These are phyloP conservation scores for Neophaeococcomyces aloes DNA, from an alignment of 2,329 filamentous ascomycete species.

Conservation along the genomic window DNA sequence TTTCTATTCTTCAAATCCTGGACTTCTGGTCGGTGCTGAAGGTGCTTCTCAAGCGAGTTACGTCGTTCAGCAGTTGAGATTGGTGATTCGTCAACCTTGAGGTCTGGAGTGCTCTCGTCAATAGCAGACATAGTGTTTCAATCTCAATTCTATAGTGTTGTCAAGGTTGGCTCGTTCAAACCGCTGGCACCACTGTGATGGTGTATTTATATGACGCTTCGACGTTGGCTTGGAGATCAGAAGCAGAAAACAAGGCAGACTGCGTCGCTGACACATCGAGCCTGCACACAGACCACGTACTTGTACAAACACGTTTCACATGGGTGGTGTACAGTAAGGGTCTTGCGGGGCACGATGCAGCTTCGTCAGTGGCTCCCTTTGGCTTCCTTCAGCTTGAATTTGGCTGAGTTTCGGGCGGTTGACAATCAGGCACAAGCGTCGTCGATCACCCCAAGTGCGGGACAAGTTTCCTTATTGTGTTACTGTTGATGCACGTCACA, in stretches of 20 bases:
- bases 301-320: not conserved
- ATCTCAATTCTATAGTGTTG: not conserved
- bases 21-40: constrained; percentile 56
- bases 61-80: constrained; percentile 47
- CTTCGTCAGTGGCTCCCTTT: not conserved
- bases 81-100: constrained; percentile 45
- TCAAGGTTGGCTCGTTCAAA: not conserved
- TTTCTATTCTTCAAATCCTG: constrained; percentile 59
- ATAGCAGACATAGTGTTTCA: constrained; percentile 14
- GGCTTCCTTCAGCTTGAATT: not conserved
- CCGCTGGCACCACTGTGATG: not conserved
- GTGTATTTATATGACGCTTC: not conserved
- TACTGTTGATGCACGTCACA: not conserved
- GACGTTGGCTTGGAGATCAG: no score
- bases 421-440: not conserved
- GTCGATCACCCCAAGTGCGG: not conserved
- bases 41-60: constrained; percentile 62
- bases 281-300: not conserved
- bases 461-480: not conserved
- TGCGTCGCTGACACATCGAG: not conserved
- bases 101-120: constrained; percentile 17
- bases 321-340: not conserved
- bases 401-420: not conserved
- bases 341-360: not conserved
- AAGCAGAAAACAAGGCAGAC: not conserved